Evolutionary conservation across 768 basidiomycete species (phyloP), one percentile per base, ranked within the genome.

Genomic region (Amylocystis lapponica): DNA sequence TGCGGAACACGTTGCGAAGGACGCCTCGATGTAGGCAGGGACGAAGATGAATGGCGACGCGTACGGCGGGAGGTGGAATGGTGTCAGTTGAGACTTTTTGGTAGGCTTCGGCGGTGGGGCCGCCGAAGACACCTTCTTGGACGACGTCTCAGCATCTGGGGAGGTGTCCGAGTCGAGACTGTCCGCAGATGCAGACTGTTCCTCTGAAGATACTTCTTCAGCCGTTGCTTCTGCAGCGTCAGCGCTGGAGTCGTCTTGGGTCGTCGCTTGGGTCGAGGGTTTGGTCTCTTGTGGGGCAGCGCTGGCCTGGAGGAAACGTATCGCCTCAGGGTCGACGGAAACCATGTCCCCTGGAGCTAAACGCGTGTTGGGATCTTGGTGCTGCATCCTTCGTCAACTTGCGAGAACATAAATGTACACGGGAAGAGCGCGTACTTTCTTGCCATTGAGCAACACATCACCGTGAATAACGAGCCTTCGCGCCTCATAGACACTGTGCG

Each of bases 311-410:
- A 94, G 70, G 64, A 94, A 86, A 5, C 80, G 72, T 27, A 96
- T 89, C 12, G 82, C 81, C 12, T 65, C 57, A 0, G 92, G 91
- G 49, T 96, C 78, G 20, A 98, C 89, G 8, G 91, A 79, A 35
- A 97, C 76, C 79, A 98, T 83, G 59, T 98, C 95, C 7, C 95
- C 95, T 8, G 95, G 95, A 31, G 90, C 85, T 19, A 97, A 71
- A 31, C 90, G 81, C 12, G 85, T 86, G 57, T 92, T 93, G 17
- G 93, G 78, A 50, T 92, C 79, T 44, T 73, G 75, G 55, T 92
- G 81, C 93, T 97, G 53, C 10, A 32, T 11, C 8, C 16, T 22
- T 12, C 25, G 40, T 9, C 1, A 23, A 30, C 22, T 26, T 7
- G 36, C 21, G 39, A 36, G 30, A 32, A 19, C 30, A 13, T 25